These are phyloP conservation scores for Ceratocystis smalleyi DNA, from an alignment of 2,329 filamentous ascomycete genomes.

Conservation along the genomic window DNA sequence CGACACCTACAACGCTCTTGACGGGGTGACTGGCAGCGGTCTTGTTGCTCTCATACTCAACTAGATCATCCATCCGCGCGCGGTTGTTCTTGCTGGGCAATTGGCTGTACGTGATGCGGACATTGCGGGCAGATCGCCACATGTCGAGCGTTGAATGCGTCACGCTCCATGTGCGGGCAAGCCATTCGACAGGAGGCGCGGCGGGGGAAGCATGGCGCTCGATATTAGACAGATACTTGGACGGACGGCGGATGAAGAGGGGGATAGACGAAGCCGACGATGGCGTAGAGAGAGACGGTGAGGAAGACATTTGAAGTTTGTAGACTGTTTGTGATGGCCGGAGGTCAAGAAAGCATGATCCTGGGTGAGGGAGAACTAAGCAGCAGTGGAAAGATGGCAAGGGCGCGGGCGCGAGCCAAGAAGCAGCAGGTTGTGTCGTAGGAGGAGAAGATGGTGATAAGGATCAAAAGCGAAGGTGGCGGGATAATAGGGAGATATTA, in stretches of 20 bases:
- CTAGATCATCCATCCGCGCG: slow-evolving; percentile 50
- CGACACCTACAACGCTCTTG: slow-evolving; percentile 50
- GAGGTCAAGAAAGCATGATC: slow-evolving; percentile 4
- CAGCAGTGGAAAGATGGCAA: not conserved
- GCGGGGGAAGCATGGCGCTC: slow-evolving; percentile 11
- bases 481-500: no score
- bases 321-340: not conserved
- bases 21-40: slow-evolving; percentile 31
- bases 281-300: not conserved
- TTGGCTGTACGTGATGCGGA: slow-evolving; percentile 58
- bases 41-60: slow-evolving; percentile 47
- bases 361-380: not conserved
- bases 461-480: not conserved
- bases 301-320: not conserved
- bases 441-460: not conserved
- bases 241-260: slow-evolving; percentile 10
- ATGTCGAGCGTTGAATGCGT: slow-evolving; percentile 63
- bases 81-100: slow-evolving; percentile 31
- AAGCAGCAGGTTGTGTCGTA: not conserved
- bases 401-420: not conserved
- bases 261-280: slow-evolving; percentile 5
- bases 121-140: slow-evolving; percentile 69
- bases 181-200: slow-evolving; percentile 39
- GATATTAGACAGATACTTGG: slow-evolving; percentile 11
- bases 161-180: slow-evolving; percentile 54